Percentiles rank a stretch among this genome's conserved stretches.
Evolutionary conservation across 805 yeast species (phyloP).

Genomic region (Metschnikowia peoriensis): DNA sequence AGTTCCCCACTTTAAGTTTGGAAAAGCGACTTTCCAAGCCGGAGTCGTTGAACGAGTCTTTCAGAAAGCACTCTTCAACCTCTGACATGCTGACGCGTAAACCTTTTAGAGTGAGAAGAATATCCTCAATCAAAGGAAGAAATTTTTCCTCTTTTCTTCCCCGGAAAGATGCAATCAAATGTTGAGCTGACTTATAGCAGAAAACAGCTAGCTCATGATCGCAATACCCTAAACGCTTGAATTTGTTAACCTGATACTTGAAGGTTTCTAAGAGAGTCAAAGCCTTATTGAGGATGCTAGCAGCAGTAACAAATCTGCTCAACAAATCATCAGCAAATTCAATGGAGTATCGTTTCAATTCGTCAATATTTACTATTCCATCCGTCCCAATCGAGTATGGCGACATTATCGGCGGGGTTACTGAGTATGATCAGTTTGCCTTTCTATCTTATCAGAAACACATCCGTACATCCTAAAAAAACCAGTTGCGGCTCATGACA

Average conservation of each 20-base stretch:
- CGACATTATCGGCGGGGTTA: neutral
- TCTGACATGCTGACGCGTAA: neutral
- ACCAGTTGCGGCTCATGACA: too few species aligned
- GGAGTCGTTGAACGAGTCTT: neutral
- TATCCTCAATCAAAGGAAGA: slow-evolving; percentile 1
- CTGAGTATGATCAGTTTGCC: neutral
- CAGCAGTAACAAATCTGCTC: neutral
- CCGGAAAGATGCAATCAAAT: neutral
- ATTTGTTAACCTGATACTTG: slow-evolving; percentile 31
- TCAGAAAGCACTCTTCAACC: neutral
- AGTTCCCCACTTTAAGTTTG: neutral
- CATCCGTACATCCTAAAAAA: neutral
- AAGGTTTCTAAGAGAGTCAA: slow-evolving; percentile 32
- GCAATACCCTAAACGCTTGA: slow-evolving; percentile 30
- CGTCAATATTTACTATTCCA: neutral
- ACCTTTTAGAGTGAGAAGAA: slow-evolving; percentile 2
- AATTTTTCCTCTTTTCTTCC: neutral
- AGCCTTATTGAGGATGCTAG: neutral
- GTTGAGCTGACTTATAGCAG: slow-evolving; percentile 15
- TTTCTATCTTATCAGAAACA: neutral
- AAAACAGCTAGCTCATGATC: slow-evolving; percentile 39
- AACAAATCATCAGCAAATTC: slow-evolving; percentile 1
- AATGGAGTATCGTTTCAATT: neutral
- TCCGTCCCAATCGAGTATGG: neutral
- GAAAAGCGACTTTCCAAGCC: slow-evolving; percentile 5